Base-by-base conservation (phyloP, 495 filamentous ascomycete genomes). In the Aspergillus wentii region DNA sequence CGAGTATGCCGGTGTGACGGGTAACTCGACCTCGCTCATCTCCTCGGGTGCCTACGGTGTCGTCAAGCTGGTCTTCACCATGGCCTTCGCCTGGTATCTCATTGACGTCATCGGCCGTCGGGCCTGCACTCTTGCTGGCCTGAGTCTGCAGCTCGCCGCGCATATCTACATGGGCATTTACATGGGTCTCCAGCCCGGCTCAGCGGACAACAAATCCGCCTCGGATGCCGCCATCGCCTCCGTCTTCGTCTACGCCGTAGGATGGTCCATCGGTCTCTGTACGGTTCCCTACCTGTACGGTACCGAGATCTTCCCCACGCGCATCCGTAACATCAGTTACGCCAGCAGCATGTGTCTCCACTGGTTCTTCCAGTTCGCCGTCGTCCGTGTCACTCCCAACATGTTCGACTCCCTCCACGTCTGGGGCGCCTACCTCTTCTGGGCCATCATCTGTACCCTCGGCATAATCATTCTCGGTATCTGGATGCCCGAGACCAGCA, bases 181-280 rank as follows among this genome's bases (percentile, higher is more conserved):
- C 45, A 66, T 67, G 62, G 66, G 63, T 1, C 49, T 67, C n/a
- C 58, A 52, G 6, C 57, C 62, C 3, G 49, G 45, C 20, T 56
- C 57, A 5, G 30, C 28, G 17, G 20, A 54, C 26, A 70, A 70
- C 45, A 43, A 51, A 29, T 50, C 52, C 23, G 64, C 66, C 8
- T 65, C 61, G 13, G 51, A 68, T 34, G 64, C 68, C 5, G 68
- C 68, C 14, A 60, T 71, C 22, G 64, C 66, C 17, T 67, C 66
- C 11, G 61, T 71, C 18, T 71, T 69, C 44, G 40, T 71, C 21
- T 71, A 71, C 35, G 68, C 68, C 40, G 44, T 67, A 28, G 68
- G 68, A 46, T 71, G 68, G 68, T 71, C 67, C 32, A 48, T 71
- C 51, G 68, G 68, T n/a, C 68, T 71, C 26, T 71, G 66, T 42